Percentiles rank a stretch among this genome's conserved stretches.
phyloP scores from a whole-genome alignment of 441 rosid species.

The Populus tomentosa region DNA sequence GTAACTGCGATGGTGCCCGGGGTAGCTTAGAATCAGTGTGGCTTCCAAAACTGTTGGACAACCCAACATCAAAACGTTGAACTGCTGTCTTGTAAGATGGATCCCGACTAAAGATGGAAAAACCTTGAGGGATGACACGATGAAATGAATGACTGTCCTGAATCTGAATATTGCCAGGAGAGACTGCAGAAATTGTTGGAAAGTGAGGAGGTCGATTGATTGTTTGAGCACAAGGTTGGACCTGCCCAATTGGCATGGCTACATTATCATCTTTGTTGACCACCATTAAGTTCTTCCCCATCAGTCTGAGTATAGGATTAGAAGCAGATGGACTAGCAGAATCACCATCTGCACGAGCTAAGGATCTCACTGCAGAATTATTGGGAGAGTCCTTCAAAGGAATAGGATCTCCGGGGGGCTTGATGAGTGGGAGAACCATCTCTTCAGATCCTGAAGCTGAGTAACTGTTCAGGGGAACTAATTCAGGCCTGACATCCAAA shows the following conservation, averaged over 20 bases:
- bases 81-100: constrained; percentile 16
- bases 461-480: constrained; percentile 26
- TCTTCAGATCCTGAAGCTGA: constrained; percentile 33
- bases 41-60: constrained; percentile 27
- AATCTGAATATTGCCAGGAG: constrained; percentile 24
- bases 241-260: constrained; percentile 30
- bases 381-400: constrained; percentile 40
- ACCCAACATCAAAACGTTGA: constrained; percentile 26
- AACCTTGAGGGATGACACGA: constrained; percentile 22
- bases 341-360: constrained; percentile 32
- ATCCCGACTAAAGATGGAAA: constrained; percentile 25
- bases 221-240: constrained; percentile 28
- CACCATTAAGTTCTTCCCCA: constrained; percentile 94
- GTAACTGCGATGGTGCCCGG: constrained; percentile 16
- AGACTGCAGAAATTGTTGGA: constrained; percentile 27
- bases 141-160: constrained; percentile 23
- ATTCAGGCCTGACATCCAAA: constrained; percentile 35
- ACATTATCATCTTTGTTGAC: constrained; percentile 66
- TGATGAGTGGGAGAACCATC: constrained; percentile 22
- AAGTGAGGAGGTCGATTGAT: constrained; percentile 28
- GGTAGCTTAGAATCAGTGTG: constrained; percentile 17
- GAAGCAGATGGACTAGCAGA: constrained; percentile 58
- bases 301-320: constrained; percentile 81
- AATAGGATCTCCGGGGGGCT: constrained; percentile 26
- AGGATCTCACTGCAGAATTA: constrained; percentile 25